A percentile compares a stretch with the other conserved stretches of the same genome.
phyloP scores from a whole-genome alignment of 805 yeast genomes.

The Ogataea trehalophila region DNA sequence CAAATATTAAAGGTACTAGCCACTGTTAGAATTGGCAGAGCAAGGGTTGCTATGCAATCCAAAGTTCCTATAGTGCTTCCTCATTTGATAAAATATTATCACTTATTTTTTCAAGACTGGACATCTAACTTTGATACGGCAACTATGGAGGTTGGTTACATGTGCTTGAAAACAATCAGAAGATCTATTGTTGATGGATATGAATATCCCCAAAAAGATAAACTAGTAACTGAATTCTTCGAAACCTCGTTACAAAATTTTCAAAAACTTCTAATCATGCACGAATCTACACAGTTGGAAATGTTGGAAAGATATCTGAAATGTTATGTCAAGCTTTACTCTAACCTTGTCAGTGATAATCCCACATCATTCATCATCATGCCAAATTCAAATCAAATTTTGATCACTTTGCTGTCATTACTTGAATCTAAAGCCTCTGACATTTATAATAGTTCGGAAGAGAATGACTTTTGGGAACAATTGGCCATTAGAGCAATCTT shows the following conservation, averaged over 20 bases:
- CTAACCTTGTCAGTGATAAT: conserved; percentile 50
- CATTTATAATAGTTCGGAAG: conserved; percentile 56
- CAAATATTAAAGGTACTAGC: conserved; percentile 74
- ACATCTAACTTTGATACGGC: conserved; percentile 43
- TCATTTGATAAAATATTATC: conserved; percentile 54
- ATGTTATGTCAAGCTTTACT: conserved; percentile 72
- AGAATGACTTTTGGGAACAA: conserved; percentile 68
- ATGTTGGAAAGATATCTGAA: conserved; percentile 65
- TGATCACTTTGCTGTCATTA: conserved; percentile 55
- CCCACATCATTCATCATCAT: conserved; percentile 70
- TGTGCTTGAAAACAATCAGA: conserved; percentile 69
- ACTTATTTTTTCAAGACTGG: conserved; percentile 61
- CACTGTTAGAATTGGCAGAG: conserved; percentile 76
- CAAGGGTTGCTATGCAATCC: conserved; percentile 71
- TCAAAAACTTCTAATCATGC: conserved; percentile 47
- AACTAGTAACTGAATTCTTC: conserved; percentile 57
- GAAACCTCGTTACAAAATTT: conserved; percentile 53
- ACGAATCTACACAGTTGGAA: conserved; percentile 44
- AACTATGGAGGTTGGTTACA: conserved; percentile 69
- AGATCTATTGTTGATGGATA: conserved; percentile 73
- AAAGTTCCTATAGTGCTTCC: conserved; percentile 63
- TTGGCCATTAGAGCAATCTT: conserved; percentile 62
- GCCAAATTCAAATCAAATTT: conserved; percentile 55
- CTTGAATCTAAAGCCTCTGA: conserved; percentile 60
- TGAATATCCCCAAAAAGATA: conserved; percentile 61